phyloP scores from a whole-genome alignment of 2,329 filamentous ascomycete species.

The Ophiocordyceps camponoti-rufipedis region DNA sequence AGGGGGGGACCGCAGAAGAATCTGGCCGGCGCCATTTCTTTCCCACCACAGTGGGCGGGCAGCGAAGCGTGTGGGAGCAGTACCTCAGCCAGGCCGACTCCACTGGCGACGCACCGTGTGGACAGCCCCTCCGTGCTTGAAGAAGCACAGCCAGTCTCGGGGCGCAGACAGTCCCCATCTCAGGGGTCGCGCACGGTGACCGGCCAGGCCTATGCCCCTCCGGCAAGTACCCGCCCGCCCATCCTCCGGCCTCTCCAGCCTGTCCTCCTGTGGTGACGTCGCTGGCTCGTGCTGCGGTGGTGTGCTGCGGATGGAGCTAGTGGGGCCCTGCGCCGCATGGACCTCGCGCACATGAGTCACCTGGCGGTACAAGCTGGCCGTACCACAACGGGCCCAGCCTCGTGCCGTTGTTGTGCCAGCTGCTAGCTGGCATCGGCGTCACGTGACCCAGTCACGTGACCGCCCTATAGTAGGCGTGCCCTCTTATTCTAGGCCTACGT shows the following conservation, averaged over 20 bases:
- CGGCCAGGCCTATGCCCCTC: neutral
- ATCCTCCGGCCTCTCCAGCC: neutral
- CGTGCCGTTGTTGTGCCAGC: too few relatives aligned
- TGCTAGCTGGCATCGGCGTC: too few relatives aligned
- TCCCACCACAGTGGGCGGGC: too few relatives aligned
- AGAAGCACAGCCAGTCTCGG: too few relatives aligned
- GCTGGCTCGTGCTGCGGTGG: neutral
- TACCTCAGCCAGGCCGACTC: too few relatives aligned
- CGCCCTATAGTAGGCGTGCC: too few relatives aligned
- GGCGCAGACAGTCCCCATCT: neutral
- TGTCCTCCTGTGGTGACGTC: neutral
- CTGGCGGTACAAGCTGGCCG: neutral
- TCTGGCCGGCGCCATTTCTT: neutral
- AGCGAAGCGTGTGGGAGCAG: too few relatives aligned
- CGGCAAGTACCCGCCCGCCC: neutral
- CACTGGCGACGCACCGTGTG: too few relatives aligned
- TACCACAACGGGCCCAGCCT: neutral
- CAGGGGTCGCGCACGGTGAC: neutral
- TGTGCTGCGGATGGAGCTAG: neutral
- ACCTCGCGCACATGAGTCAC: neutral
- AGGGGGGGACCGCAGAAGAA: neutral
- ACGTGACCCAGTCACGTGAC: too few relatives aligned
- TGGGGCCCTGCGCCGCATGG: neutral
- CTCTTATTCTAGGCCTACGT: too few relatives aligned
- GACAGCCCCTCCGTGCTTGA: too few relatives aligned